Conservation (phyloP, 495 filamentous ascomycete species). For the Saxispiralis lemnorum region DNA sequence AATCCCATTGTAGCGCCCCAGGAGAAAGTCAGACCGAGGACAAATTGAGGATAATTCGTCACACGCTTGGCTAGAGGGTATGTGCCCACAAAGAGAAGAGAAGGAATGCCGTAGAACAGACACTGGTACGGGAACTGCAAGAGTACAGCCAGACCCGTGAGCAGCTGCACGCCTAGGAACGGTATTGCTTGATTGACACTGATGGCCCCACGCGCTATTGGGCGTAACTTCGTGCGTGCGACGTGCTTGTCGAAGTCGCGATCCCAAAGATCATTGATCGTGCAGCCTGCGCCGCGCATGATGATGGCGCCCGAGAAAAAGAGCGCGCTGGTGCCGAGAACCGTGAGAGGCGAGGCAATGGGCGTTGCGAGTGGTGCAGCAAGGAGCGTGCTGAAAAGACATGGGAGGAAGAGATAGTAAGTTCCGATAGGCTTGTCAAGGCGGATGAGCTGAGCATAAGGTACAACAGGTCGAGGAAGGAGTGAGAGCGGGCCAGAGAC, state of each 20-base stretch:
- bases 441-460: constrained; percentile 83
- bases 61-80: constrained; percentile 90
- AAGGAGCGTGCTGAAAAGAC: constrained; percentile 67
- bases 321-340: constrained; percentile 47
- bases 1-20: constrained; percentile 98
- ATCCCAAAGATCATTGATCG: constrained; percentile 97
- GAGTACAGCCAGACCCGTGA: constrained; percentile 65
- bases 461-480: constrained; percentile 60
- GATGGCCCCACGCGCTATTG: constrained; percentile 73
- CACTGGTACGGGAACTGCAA: constrained; percentile 73
- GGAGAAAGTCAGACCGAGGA: constrained; percentile 82
- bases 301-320: constrained; percentile 80
- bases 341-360: constrained; percentile 36
- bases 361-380: constrained; percentile 45
- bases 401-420: constrained; percentile 91
- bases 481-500: constrained; percentile 57
- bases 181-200: constrained; percentile 53
- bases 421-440: constrained; percentile 90
- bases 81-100: constrained; percentile 56
- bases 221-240: constrained; percentile 67
- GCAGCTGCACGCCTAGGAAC: constrained; percentile 68
- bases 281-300: constrained; percentile 95
- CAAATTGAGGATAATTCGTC: constrained; percentile 85
- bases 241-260: constrained; percentile 82
- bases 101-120: constrained; percentile 76